Conservation (phyloP, 495 filamentous ascomycete genomes). For the Penicillium chermesinum region DNA sequence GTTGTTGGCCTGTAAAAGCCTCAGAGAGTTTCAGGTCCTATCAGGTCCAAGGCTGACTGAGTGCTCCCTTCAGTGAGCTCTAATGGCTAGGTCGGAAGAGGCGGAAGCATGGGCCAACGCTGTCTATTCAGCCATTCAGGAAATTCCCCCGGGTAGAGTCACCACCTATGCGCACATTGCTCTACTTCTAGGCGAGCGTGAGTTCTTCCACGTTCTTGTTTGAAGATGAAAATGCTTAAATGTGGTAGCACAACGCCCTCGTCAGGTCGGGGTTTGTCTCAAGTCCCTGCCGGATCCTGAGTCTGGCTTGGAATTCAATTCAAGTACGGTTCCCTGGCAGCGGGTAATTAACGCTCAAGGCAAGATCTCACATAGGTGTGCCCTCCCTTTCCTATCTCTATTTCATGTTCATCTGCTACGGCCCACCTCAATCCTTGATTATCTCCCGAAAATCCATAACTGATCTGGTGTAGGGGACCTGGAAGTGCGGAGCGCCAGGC, state of each 20-base stretch:
- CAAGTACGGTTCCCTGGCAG: slow-evolving; percentile 87
- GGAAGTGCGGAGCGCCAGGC: slow-evolving; percentile 67
- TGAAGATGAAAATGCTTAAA: not conserved
- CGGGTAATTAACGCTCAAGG: slow-evolving; percentile 85
- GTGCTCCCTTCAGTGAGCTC: too few relatives aligned
- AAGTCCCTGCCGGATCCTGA: slow-evolving; percentile 66
- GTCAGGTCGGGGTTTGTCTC: slow-evolving; percentile 83
- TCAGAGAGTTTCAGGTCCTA: too few relatives aligned
- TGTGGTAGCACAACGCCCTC: slow-evolving; percentile 56
- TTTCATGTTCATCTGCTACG: not conserved
- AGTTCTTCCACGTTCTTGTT: not conserved
- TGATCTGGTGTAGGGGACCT: slow-evolving; percentile 49
- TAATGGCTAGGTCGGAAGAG: slow-evolving; percentile 78
- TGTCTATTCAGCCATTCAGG: slow-evolving; percentile 77
- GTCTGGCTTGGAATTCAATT: slow-evolving; percentile 51
- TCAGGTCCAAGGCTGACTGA: too few relatives aligned
- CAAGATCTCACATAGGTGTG: slow-evolving; percentile 74
- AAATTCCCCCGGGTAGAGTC: slow-evolving; percentile 77
- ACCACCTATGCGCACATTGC: slow-evolving; percentile 91
- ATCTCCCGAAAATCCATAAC: too few relatives aligned
- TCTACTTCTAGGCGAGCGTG: slow-evolving; percentile 70
- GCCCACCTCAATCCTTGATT: slow-evolving; percentile 1
- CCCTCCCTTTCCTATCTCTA: not conserved
- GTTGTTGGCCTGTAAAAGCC: not conserved
- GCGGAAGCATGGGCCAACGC: slow-evolving; percentile 77